Evolutionary conservation across 2,329 filamentous ascomycete species (phyloP), one percentile per base, ranked within the genome.

Genomic region (Trichoderma arundinaceum): DNA sequence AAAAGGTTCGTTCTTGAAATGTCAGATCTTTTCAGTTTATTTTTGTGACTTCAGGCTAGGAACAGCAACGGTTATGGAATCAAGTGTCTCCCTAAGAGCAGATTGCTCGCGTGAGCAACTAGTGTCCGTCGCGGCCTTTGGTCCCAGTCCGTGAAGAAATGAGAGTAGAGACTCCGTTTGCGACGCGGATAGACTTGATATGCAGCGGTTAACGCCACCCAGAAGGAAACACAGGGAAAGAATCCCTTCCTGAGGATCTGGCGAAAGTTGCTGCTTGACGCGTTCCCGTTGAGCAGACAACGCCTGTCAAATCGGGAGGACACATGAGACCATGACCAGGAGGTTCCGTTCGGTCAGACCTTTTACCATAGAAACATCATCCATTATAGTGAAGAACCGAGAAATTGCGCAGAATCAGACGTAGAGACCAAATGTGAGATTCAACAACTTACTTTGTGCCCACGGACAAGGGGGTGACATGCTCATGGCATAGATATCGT

Each of bases 21-120:
- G 83, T 91, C 89, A 91, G 89, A 84, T 91, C 88, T 91, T 91
- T 90, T 90, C 87, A 90, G 87, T 90, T 86, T 83, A 74, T 77
- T 72, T 73, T 72, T 73, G 77, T 73, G 76, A 80, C 84, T 76
- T 86, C 82, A 86, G 76, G 68, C 80, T 78, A 74, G 76, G 74
- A 75, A 79, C 80, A 75, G 72, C 82, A 79, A 75, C 83, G 84
- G 84, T 77, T 86, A 80, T 76, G 74, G 77, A 72, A 71, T 68
- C 67, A 68, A 67, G 71, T 58, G 69, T 67, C 66, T 68, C 60
- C 43, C 13, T 39, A 62, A 43, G 7, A 28, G 12, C 15, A 39
- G 15, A 22, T 32, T 46, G 53, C 52, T 57, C 46, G 44, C 32
- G 48, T 52, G 52, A 54, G 33, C 43, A 54, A n/a, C 52, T 56